Conservation (phyloP, 805 yeast genomes). For the Allodekkera sacchari region DNA sequence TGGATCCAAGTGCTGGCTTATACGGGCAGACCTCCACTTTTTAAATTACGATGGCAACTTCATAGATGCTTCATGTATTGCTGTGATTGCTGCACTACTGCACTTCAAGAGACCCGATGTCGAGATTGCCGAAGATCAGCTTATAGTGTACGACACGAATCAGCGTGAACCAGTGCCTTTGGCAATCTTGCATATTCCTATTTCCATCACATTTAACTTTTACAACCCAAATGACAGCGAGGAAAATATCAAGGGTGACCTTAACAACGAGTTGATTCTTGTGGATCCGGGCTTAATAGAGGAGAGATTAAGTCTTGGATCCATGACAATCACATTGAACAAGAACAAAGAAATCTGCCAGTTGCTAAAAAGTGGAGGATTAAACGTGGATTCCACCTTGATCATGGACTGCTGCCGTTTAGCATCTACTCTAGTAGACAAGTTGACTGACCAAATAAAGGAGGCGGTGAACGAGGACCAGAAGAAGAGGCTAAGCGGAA, state of each 20-base stretch:
- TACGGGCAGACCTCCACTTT: constrained; percentile 85
- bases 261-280: constrained; percentile 49
- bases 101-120: constrained; percentile 84
- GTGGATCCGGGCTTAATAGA: constrained; percentile 75
- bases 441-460: constrained; percentile 57
- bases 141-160: constrained; percentile 59
- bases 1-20: constrained; percentile 84
- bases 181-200: constrained; percentile 80
- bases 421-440: constrained; percentile 57
- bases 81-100: constrained; percentile 76
- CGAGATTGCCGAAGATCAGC: constrained; percentile 44
- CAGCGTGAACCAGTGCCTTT: constrained; percentile 86
- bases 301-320: constrained; percentile 69
- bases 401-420: constrained; percentile 60
- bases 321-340: constrained; percentile 77
- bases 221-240: constrained; percentile 61
- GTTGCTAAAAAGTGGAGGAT: constrained; percentile 82
- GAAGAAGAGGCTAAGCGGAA: constrained; percentile 12
- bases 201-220: constrained; percentile 84
- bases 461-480: constrained; percentile 47
- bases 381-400: constrained; percentile 65
- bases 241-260: constrained; percentile 62
- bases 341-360: constrained; percentile 90
- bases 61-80: constrained; percentile 84
- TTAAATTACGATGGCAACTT: constrained; percentile 89